Percentiles rank a stretch among this genome's conserved stretches.
Evolutionary conservation across 164 flowering plant species (phyloP).

Genomic region (Euptelea pleiosperma): DNA sequence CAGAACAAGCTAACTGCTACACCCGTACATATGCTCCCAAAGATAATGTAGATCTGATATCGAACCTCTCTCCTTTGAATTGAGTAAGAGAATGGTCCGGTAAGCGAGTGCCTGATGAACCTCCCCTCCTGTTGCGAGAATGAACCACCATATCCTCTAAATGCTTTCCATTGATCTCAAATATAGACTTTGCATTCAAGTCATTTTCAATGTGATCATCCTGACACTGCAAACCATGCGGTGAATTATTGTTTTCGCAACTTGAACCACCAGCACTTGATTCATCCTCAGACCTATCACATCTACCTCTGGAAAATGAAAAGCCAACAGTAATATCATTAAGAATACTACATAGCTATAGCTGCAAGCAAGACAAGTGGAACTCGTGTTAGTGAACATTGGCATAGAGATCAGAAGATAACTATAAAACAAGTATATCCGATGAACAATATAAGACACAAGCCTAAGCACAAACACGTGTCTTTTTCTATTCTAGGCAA

Average conservation of each 20-base stretch:
- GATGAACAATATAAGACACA: too few species aligned
- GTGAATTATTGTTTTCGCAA: slow-evolving; percentile 23
- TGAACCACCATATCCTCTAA: slow-evolving; percentile 16
- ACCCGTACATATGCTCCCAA: background rate
- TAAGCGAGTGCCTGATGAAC: slow-evolving; percentile 18
- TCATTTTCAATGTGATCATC: slow-evolving; percentile 26
- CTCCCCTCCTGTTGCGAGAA: slow-evolving; percentile 23
- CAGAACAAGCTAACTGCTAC: background rate
- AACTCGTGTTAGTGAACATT: background rate
- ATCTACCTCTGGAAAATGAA: slow-evolving; percentile 29
- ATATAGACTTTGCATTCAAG: slow-evolving; percentile 27
- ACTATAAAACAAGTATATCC: background rate
- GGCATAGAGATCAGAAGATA: background rate
- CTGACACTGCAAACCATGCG: slow-evolving; percentile 25
- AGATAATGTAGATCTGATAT: background rate
- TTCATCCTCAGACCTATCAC: slow-evolving; percentile 53
- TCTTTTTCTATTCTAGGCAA: too few species aligned
- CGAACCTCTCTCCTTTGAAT: slow-evolving; percentile 45
- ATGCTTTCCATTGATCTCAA: slow-evolving; percentile 32
- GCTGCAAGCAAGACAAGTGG: background rate
- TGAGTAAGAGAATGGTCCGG: slow-evolving; percentile 20
- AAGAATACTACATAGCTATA: background rate
- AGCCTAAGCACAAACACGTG: too few species aligned
- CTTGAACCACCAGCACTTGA: slow-evolving; percentile 33
- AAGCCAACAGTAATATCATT: background rate